Evolutionary conservation across 1,284 basidiomycete species (phyloP), one percentile per base, ranked within the genome.

Genomic region (Coniferiporia sulphurascens): DNA sequence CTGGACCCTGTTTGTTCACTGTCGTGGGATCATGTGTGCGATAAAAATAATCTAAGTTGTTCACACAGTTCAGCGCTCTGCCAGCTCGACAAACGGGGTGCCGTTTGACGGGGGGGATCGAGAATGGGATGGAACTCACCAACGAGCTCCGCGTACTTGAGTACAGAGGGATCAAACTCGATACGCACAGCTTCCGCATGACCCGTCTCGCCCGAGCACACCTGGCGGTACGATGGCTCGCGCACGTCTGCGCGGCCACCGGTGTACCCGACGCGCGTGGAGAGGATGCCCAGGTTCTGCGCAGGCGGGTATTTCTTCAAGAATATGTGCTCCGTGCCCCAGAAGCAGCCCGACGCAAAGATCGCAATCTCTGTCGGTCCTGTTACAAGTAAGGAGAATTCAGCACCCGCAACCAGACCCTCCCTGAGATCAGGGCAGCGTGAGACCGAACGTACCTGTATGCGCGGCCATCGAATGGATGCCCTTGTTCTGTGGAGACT

Each of bases 21-120:
- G 91, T 92, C 22, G 94, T 97, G 1, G 96, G 93, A 68, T 98
- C 95, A 70, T 99, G 96, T 0, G 92, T 95, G 50, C 95, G 84
- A 72, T 93, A 95, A 74, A 95, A 95, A 77, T 94, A 95, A 74
- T 96, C 93, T 86, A 4, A 19, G 21, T 4, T 44, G 22, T 36
- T 21, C 17, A 35, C 7, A 19, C n/a, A n/a, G n/a, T n/a, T n/a
- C n/a, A n/a, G n/a, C n/a, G n/a, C n/a, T n/a, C n/a, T n/a, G n/a
- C n/a, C n/a, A n/a, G n/a, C n/a, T n/a, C n/a, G n/a, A n/a, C n/a
- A n/a, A n/a, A n/a, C n/a, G n/a, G n/a, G n/a, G n/a, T n/a, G n/a
- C n/a, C n/a, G n/a, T n/a, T n/a, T n/a, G n/a, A n/a, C n/a, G n/a
- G n/a, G n/a, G n/a, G n/a, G n/a, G n/a, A n/a, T n/a, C n/a, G n/a